These are phyloP conservation scores for Xylaria multiplex DNA, from an alignment of 2,329 filamentous ascomycete genomes.

Conservation along the genomic window DNA sequence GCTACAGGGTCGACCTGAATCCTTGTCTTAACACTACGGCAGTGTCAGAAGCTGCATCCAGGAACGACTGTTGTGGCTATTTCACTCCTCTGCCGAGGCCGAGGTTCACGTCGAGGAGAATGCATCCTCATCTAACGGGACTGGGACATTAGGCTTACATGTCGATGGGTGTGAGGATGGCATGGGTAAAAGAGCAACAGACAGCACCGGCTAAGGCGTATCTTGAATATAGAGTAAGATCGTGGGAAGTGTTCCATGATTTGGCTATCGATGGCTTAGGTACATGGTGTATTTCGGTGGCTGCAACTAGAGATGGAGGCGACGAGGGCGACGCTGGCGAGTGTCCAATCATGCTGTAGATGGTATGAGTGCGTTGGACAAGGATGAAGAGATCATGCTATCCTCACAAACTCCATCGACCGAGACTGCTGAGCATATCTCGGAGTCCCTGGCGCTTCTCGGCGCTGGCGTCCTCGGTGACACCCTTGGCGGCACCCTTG, in stretches of 20 bases:
- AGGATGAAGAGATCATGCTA: conserved; percentile 15
- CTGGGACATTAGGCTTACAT: conserved; percentile 40
- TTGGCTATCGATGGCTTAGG: conserved; percentile 24
- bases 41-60: conserved; percentile 28
- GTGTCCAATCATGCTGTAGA: conserved; percentile 35
- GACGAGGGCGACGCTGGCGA: conserved; percentile 11
- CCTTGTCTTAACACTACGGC: conserved; percentile 43
- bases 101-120: conserved; percentile 1
- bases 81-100: conserved; percentile 11
- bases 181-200: conserved; percentile 44
- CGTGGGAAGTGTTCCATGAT: conserved; percentile 31
- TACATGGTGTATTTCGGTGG: conserved; percentile 32
- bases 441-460: conserved; percentile 46
- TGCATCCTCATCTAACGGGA: conserved; percentile 21
- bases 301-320: conserved; percentile 20
- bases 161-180: conserved; percentile 42
- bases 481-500: conserved; percentile 48
- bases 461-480: conserved; percentile 47
- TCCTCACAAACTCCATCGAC: conserved; percentile 34
- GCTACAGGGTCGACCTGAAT: conserved; percentile 42
- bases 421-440: conserved; percentile 44
- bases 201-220: conserved; percentile 44
- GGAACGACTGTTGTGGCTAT: conserved; percentile 21
- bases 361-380: conserved; percentile 41
- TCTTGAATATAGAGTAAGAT: conserved; percentile 36